A percentile compares a stretch with the other conserved stretches of the same genome.
phyloP scores from a whole-genome alignment of 305 asterid genomes.

The Caryopteris hybrid region DNA sequence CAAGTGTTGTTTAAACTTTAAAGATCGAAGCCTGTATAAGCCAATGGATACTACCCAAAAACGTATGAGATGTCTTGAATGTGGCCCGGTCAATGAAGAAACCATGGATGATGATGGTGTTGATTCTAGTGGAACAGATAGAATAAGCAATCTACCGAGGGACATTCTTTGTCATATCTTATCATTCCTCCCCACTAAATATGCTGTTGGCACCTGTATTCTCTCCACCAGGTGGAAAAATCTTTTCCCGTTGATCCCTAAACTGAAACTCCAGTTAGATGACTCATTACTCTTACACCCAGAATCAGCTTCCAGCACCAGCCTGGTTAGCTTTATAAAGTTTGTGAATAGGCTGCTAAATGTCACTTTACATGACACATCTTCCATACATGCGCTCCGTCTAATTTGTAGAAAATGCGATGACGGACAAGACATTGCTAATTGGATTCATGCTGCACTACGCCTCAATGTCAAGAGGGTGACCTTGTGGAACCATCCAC shows the following conservation, averaged over 20 bases:
- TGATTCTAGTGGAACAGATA: not conserved
- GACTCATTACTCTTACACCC: no score
- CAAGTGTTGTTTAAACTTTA: no score
- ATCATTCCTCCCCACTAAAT: no score
- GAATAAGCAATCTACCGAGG: slow-evolving; percentile 23
- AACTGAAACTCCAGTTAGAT: not conserved
- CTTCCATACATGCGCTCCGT: not conserved
- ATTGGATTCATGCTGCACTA: slow-evolving; percentile 16
- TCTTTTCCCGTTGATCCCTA: slow-evolving; percentile 17
- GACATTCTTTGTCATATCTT: no score
- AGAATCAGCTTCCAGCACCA: not conserved
- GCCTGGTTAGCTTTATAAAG: not conserved
- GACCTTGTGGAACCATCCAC: not conserved
- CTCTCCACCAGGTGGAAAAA: slow-evolving; percentile 23
- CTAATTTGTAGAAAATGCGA: not conserved
- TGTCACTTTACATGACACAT: slow-evolving; percentile 8
- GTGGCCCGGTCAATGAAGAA: no score
- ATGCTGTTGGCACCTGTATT: slow-evolving; percentile 17
- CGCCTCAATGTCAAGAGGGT: slow-evolving; percentile 10
- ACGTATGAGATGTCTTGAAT: not conserved
- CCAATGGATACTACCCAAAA: slow-evolving; percentile 10
- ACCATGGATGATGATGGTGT: slow-evolving; percentile 2
- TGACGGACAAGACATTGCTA: slow-evolving; percentile 4
- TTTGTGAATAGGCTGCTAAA: slow-evolving; percentile 17
- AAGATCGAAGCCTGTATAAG: no score